Conservation (phyloP, 2,329 filamentous ascomycete genomes). For the Didymella pomorum region DNA sequence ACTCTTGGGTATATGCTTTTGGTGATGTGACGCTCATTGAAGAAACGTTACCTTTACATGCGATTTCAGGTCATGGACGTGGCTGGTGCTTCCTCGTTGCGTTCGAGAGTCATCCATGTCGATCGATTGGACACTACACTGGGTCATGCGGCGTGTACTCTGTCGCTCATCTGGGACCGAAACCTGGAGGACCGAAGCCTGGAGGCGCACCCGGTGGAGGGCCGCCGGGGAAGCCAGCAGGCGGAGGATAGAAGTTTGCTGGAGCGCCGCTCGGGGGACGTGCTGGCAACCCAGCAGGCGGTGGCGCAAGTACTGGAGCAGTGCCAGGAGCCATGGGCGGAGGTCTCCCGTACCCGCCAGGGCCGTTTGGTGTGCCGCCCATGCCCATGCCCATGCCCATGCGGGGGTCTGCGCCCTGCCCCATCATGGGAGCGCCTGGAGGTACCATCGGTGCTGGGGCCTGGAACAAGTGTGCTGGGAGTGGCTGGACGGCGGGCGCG, state of each 20-base stretch:
- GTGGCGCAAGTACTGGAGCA: slow-evolving; percentile 51
- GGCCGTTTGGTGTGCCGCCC: slow-evolving; percentile 51
- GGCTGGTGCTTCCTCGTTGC: background rate
- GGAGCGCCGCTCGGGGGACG: slow-evolving; percentile 73
- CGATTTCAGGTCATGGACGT: no score
- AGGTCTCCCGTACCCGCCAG: slow-evolving; percentile 49
- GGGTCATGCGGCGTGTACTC: background rate
- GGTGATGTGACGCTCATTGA: background rate
- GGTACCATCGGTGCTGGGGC: slow-evolving; percentile 31
- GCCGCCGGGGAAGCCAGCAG: slow-evolving; percentile 37
- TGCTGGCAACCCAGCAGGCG: slow-evolving; percentile 50
- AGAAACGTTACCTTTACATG: background rate
- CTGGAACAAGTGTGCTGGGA: slow-evolving; percentile 76
- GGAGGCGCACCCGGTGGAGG: slow-evolving; percentile 23
- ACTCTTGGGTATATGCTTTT: background rate
- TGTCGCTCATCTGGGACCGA: slow-evolving; percentile 14
- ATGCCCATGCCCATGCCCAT: slow-evolving; percentile 42
- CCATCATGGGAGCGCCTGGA: slow-evolving; percentile 42
- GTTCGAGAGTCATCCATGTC: background rate
- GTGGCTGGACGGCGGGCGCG: slow-evolving; percentile 76
- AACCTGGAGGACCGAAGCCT: slow-evolving; percentile 27
- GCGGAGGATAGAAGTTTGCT: slow-evolving; percentile 41
- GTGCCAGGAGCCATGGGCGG: slow-evolving; percentile 34
- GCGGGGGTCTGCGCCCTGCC: slow-evolving; percentile 43
- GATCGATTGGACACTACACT: background rate